Evolutionary conservation across 768 basidiomycete species (phyloP), one percentile per base, ranked within the genome.

Genomic region (Kwoniella sp.): DNA sequence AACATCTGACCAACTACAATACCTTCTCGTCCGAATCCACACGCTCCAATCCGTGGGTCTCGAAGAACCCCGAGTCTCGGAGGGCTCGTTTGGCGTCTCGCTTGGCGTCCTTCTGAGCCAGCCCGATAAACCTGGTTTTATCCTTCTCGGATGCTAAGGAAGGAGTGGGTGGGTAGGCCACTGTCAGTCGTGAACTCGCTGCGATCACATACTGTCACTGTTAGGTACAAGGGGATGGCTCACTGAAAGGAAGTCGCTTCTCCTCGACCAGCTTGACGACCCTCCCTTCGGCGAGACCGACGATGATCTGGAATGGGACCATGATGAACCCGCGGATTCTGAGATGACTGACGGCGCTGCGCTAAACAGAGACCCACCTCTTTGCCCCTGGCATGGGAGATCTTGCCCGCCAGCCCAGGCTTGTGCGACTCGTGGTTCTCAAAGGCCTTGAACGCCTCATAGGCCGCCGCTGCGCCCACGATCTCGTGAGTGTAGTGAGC

Each of bases 291-390:
- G 67, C 63, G 9, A 69, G 46, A 8, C 61, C 67, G 4, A 55
- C 63, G 40, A 69, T 63, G 45, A 66, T 62, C 64, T 66, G 31
- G n/a, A n/a, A n/a, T n/a, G n/a, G n/a, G n/a, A n/a, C n/a, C n/a
- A n/a, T n/a, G n/a, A n/a, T n/a, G n/a, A n/a, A n/a, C n/a, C n/a
- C n/a, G n/a, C n/a, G n/a, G n/a, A n/a, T n/a, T n/a, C n/a, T n/a
- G n/a, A n/a, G n/a, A n/a, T n/a, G n/a, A n/a, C n/a, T n/a, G n/a
- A n/a, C n/a, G n/a, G n/a, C n/a, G n/a, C n/a, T n/a, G n/a, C n/a
- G n/a, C n/a, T n/a, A n/a, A n/a, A n/a, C 20, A 27, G 2, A n/a
- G n/a, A 48, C 60, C 40, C 41, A 63, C 61, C 53, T 59, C 53
- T 31, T 63, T 63, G 12, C 51, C 49, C 51, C 50, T 52, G 12